Percentiles rank a stretch among this genome's conserved stretches.
These are phyloP conservation scores for Tylopilus felleus DNA, from an alignment of 768 basidiomycete species.

Conservation along the genomic window DNA sequence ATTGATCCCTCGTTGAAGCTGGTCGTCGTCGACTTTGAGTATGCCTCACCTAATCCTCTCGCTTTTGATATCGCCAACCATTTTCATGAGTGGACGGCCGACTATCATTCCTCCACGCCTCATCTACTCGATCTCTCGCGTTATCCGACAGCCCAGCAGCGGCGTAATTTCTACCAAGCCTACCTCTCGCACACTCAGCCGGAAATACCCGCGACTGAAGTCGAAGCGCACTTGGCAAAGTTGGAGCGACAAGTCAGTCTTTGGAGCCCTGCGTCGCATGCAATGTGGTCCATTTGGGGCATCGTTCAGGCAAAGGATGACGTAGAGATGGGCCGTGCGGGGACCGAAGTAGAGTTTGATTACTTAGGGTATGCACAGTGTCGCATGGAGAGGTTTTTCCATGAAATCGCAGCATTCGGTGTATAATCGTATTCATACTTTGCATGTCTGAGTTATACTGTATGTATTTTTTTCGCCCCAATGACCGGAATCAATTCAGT, in stretches of 20 bases:
- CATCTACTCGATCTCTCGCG: slow-evolving; percentile 58
- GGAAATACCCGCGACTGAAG: slow-evolving; percentile 23
- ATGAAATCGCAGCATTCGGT: slow-evolving; percentile 49
- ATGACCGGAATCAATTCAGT: neutral
- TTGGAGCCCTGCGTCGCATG: slow-evolving; percentile 91
- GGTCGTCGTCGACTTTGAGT: slow-evolving; percentile 97
- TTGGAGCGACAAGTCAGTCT: slow-evolving; percentile 77
- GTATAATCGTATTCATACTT: slow-evolving; percentile 16
- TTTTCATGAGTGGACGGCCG: slow-evolving; percentile 95
- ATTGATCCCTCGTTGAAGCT: slow-evolving; percentile 49
- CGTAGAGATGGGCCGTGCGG: slow-evolving; percentile 46
- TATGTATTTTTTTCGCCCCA: neutral
- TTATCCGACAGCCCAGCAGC: slow-evolving; percentile 73
- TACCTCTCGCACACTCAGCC: slow-evolving; percentile 62
- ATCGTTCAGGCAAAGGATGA: slow-evolving; percentile 85
- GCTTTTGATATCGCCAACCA: slow-evolving; percentile 97
- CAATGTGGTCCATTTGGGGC: slow-evolving; percentile 94
- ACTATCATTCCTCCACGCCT: slow-evolving; percentile 74
- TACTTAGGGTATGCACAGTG: slow-evolving; percentile 79
- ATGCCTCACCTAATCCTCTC: slow-evolving; percentile 87
- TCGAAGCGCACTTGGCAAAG: slow-evolving; percentile 46
- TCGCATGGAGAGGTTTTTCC: slow-evolving; percentile 62
- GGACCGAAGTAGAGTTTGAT: slow-evolving; percentile 75
- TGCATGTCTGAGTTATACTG: neutral
- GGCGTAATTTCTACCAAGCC: slow-evolving; percentile 79